Evolutionary conservation across 2,329 filamentous ascomycete species (phyloP), one percentile per base, ranked within the genome.

Genomic region (Westerdykella aurantiaca): DNA sequence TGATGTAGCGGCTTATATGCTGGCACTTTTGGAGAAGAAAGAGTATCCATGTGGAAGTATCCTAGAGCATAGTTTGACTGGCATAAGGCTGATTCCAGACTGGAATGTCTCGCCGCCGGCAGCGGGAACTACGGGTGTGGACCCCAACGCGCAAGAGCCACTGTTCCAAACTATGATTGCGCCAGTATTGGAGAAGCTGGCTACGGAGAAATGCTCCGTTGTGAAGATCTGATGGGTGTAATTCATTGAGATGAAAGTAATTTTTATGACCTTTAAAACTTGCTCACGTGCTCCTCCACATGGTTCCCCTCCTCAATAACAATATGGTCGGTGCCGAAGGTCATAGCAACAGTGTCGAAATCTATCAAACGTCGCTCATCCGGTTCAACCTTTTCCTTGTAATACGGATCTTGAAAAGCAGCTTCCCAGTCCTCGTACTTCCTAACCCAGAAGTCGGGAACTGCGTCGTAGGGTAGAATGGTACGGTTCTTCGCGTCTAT

Each of bases 401-500:
- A 61, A 23, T 54, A 53, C 23, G 47, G 45, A 43, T 59, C 57
- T 14, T 49, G 38, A 14, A 58, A 61, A 1, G 55, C 56, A 31
- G 43, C 48, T 34, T 60, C 46, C 17, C 55, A 61, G 33, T 60
- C 54, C 22, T 58, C 50, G 12, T 51, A 60, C 2, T 47, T 54
- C 33, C 39, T 50, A 14, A 58, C 50, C 41, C 52, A 60, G 37
- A 62, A 62, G 21, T 59, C 57, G 11, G 50, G 56, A 41, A 53
- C 55, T 18, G 53, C 55, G 34, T 55, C 55, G 35, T 52, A 60
- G 0, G 51, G 42, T 11, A 53, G 39, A 2, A 49, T 47, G 2
- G 37, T 34, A 12, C 46, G 41, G 11, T 44, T 42, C 6, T 46
- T 51, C 13, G 40, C 41, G 6, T 49, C 44, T 38, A 46, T 44